These are phyloP conservation scores for Basipetospora chlamydospora DNA, from an alignment of 2,329 filamentous ascomycete species.

Conservation along the genomic window DNA sequence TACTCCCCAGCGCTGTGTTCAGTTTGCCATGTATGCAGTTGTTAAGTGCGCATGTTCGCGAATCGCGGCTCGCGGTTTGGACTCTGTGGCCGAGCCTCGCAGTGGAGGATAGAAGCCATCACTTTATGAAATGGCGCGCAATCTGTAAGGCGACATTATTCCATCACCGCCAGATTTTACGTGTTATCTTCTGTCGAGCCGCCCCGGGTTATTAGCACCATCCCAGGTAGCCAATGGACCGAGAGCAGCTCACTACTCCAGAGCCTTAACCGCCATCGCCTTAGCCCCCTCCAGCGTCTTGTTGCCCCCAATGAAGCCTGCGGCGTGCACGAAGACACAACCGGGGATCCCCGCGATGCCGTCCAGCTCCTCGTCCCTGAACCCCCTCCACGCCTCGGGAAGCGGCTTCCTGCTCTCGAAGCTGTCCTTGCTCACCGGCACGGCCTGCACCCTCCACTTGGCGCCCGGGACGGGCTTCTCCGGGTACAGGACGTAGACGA, in stretches of 20 bases:
- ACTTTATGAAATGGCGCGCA: too few species aligned
- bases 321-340: constrained; percentile 84
- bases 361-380: constrained; percentile 75
- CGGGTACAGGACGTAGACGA: constrained; percentile 82
- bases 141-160: too few species aligned
- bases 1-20: too few species aligned
- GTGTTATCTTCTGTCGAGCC: too few species aligned
- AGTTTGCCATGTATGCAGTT: too few species aligned
- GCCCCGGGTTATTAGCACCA: too few species aligned
- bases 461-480: constrained; percentile 60
- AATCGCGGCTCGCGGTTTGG: too few species aligned
- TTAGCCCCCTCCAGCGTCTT: constrained; percentile 78
- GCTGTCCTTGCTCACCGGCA: constrained; percentile 70
- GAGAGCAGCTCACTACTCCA: constrained; percentile 28
- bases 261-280: constrained; percentile 68
- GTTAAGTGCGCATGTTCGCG: too few species aligned
- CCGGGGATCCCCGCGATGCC: constrained; percentile 53
- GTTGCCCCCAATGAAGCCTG: constrained; percentile 93
- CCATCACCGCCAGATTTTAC: too few species aligned
- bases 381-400: constrained; percentile 82
- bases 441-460: constrained; percentile 90
- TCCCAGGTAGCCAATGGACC: too few species aligned
- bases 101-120: too few species aligned
- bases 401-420: constrained; percentile 87
- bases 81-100: too few species aligned